Conservation (phyloP, 2,329 filamentous ascomycete species). For the Trichoderma breve region DNA sequence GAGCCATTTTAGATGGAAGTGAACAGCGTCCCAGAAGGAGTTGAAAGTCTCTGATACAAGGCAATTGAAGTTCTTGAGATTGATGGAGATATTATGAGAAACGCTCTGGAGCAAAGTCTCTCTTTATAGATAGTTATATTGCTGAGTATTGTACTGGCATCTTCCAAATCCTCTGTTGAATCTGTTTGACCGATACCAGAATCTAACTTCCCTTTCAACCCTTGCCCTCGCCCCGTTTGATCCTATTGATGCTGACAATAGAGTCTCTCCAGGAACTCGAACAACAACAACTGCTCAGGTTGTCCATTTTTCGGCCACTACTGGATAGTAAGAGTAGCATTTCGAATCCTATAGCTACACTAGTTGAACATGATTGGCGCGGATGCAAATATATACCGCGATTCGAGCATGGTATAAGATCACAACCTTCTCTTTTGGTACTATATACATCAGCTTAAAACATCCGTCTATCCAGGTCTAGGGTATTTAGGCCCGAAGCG, state of each 20-base stretch:
- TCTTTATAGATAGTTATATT: neutral
- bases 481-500: neutral
- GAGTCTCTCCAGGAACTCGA: neutral
- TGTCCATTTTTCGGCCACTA: neutral
- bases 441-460: neutral
- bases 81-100: neutral
- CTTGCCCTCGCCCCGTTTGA: neutral
- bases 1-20: neutral
- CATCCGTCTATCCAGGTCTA: neutral
- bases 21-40: neutral
- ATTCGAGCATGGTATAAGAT: neutral
- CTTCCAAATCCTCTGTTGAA: neutral
- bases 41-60: neutral
- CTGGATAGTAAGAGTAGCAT: neutral
- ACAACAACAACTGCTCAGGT: neutral
- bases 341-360: neutral
- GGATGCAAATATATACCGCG: neutral
- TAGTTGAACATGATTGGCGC: neutral
- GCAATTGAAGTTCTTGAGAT: neutral
- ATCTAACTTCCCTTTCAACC: neutral
- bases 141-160: neutral
- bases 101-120: neutral
- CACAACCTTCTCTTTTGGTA: neutral
- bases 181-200: neutral
- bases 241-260: neutral